Evolutionary conservation across 2,329 filamentous ascomycete genomes (phyloP), one percentile per base, ranked within the genome.

Genomic region (Aspergillus pseudoterreus): DNA sequence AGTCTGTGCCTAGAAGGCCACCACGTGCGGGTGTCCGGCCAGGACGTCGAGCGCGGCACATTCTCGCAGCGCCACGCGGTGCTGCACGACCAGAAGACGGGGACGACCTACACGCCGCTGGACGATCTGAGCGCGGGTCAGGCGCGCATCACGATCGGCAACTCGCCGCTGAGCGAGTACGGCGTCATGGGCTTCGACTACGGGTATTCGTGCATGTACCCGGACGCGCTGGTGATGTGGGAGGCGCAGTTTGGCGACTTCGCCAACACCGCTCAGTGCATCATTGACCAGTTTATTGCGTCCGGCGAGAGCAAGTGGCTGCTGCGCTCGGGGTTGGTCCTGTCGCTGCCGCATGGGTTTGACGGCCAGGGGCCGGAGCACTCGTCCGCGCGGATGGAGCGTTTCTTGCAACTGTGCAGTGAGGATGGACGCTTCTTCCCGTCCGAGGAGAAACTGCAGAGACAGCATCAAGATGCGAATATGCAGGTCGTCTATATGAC

Each of bases 231-330:
- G 22, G 92, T 99, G 64, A 95, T 97, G 85, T 99, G 94, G 94
- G 94, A 99, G 77, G 94, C 94, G 36, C 94, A 99, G 75, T 99
- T 99, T 67, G 94, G 94, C 80, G 94, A 99, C 75, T 99, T 99
- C 67, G 94, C 94, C 81, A 99, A 99, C 82, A 97, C 96, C 68
- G 92, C 94, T 35, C 94, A 99, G 76, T 95, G 90, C 72, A 95
- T 99, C 74, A 95, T 97, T 67, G 94, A 99, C 73, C 94, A 99
- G 75, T 99, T 99, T 76, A 87, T 99, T 64, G 92, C 94, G 45
- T 96, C 94, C 5, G 35, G 35, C 35, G 35, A 38, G 9, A 38
- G 15, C 35, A 49, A 49, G 19, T 49, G 38, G 47, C 27, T 49
- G 27, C 47, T 38, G 41, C 39, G 47, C 11, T 49, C 47, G 2